A percentile compares a stretch with the other conserved stretches of the same genome.
These are phyloP conservation scores for Podosphaera xanthii DNA, from an alignment of 2,329 filamentous ascomycete genomes.

Conservation along the genomic window DNA sequence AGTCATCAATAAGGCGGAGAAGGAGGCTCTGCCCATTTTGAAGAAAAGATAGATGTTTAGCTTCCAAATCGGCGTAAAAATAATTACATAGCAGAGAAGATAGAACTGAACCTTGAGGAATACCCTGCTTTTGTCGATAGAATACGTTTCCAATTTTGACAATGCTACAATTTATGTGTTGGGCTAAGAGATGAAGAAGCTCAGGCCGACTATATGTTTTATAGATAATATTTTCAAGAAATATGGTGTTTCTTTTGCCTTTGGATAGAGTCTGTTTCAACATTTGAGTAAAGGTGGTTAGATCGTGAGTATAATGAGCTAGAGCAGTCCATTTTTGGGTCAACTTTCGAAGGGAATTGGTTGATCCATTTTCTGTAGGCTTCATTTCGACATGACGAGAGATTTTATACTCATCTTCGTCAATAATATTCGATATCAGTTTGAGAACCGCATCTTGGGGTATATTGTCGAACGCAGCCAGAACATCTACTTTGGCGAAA, in stretches of 20 bases:
- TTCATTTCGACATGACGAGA: constrained; percentile 53
- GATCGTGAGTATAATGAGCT: constrained; percentile 12
- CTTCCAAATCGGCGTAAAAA: constrained; percentile 80
- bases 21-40: constrained; percentile 36
- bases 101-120: constrained; percentile 79
- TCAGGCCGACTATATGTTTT: constrained; percentile 31
- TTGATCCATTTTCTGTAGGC: constrained; percentile 17
- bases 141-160: constrained; percentile 74
- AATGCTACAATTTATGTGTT: constrained; percentile 69
- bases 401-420: constrained; percentile 41
- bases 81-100: constrained; percentile 81
- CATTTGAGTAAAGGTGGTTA: constrained; percentile 13
- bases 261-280: constrained; percentile 14
- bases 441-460: constrained; percentile 53
- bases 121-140: constrained; percentile 71
- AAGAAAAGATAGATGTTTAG: constrained; percentile 44
- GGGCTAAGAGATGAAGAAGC: constrained; percentile 45
- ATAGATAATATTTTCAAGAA: constrained; percentile 45
- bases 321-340: constrained; percentile 13
- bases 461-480: constrained; percentile 85
- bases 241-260: constrained; percentile 39
- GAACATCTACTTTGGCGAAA: constrained; percentile 83
- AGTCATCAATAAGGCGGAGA: constrained; percentile 75
- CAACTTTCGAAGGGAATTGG: constrained; percentile 7
- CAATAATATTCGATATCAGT: constrained; percentile 36